A percentile compares a stretch with the other conserved stretches of the same genome.
These are phyloP conservation scores for Pythium angustatum DNA, from an alignment of 352 stramenopile genomes.

Conservation along the genomic window DNA sequence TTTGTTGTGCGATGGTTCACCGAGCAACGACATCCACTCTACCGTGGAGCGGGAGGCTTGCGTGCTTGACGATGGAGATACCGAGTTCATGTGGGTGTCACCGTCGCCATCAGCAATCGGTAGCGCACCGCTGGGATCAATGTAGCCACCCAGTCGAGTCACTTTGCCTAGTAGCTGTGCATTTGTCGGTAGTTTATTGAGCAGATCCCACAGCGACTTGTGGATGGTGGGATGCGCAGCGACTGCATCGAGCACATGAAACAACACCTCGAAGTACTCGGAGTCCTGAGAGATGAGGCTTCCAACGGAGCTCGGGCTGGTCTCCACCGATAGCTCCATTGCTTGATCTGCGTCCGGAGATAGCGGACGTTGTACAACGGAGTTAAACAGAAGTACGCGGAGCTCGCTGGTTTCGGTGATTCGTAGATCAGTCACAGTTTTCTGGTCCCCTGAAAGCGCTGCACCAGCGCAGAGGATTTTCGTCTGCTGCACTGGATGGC, in stretches of 20 bases:
- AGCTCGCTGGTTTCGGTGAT: conserved; percentile 78
- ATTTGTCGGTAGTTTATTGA: conserved; percentile 85
- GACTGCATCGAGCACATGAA: conserved; percentile 74
- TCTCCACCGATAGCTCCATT: conserved; percentile 8
- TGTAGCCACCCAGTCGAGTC: conserved; percentile 44
- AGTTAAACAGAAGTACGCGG: conserved; percentile 82
- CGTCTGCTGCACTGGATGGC: conserved; percentile 75
- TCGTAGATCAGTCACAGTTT: conserved; percentile 80
- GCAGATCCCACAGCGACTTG: conserved; percentile 72
- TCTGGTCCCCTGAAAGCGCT: conserved; percentile 72
- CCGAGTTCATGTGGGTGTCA: conserved; percentile 17
- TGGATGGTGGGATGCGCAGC: conserved; percentile 54
- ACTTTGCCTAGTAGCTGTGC: conserved; percentile 63
- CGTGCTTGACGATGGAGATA: conserved; percentile 8
- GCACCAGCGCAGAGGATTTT: conserved; percentile 77
- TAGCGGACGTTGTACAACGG: conserved; percentile 56
- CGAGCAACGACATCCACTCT: conserved; percentile 69
- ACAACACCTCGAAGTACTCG: conserved; percentile 85
- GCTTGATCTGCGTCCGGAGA: conserved; percentile 29
- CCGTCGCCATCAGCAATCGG: conserved; percentile 51
- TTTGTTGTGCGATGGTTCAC: conserved; percentile 74
- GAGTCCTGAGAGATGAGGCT: conserved; percentile 62
- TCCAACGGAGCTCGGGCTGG: conserved; percentile 35
- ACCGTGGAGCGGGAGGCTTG: conserved; percentile 19
- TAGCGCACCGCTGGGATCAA: conserved; percentile 18